These are phyloP conservation scores for Cytospora paraplurivora DNA, from an alignment of 2,329 filamentous ascomycete species.

Conservation along the genomic window DNA sequence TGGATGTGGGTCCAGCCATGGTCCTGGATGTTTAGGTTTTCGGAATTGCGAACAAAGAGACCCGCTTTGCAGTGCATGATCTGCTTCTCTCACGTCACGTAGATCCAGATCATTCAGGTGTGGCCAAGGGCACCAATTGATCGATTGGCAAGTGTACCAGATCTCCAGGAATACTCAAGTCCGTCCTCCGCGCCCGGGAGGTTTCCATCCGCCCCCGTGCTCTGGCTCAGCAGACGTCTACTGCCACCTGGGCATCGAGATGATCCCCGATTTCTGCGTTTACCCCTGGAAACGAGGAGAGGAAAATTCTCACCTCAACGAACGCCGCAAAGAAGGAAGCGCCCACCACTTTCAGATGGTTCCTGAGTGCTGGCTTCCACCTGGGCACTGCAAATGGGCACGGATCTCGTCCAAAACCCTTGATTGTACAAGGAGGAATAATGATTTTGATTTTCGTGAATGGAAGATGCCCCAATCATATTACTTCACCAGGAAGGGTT, in stretches of 20 bases:
- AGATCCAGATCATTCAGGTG: neutral
- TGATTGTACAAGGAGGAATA: neutral
- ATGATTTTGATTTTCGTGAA: neutral
- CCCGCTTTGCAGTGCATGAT: neutral
- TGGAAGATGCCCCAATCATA: neutral
- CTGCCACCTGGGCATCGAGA: no score
- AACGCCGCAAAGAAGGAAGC: no score
- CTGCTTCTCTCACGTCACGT: neutral
- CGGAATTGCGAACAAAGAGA: neutral
- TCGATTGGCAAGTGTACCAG: neutral
- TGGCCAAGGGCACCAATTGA: neutral
- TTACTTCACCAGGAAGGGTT: neutral
- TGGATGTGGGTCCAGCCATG: neutral
- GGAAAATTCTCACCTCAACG: no score
- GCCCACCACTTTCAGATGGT: no score
- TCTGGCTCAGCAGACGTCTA: no score
- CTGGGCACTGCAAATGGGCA: constrained; percentile 3
- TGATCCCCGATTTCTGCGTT: no score
- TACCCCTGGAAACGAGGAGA: no score
- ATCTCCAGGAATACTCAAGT: no score
- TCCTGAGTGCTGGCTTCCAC: constrained; percentile 9
- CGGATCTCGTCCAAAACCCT: neutral
- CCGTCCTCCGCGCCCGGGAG: no score
- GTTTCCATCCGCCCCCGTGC: no score
- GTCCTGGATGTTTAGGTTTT: neutral